These are phyloP conservation scores for Pythium insidiosum DNA, from an alignment of 352 stramenopile genomes.

Conservation along the genomic window DNA sequence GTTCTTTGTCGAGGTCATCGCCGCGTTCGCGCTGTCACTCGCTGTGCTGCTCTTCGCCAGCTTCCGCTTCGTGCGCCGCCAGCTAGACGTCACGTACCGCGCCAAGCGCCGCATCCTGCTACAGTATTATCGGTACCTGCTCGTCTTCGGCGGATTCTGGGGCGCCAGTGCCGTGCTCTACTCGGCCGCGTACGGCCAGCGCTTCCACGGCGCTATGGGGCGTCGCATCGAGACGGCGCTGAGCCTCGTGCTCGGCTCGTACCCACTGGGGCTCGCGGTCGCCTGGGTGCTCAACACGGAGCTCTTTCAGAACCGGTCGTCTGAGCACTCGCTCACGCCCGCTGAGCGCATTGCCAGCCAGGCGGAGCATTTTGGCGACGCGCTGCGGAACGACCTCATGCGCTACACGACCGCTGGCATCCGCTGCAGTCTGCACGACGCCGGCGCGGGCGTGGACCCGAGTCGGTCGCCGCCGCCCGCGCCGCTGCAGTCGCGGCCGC, in stretches of 20 bases:
- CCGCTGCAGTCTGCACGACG: slow-evolving; percentile 66
- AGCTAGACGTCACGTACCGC: slow-evolving; percentile 80
- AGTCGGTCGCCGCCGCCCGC: too few relatives aligned
- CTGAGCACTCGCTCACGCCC: slow-evolving; percentile 58
- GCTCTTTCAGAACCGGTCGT: slow-evolving; percentile 69
- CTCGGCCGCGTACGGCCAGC: slow-evolving; percentile 59
- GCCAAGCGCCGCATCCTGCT: slow-evolving; percentile 74
- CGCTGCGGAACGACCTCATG: slow-evolving; percentile 79
- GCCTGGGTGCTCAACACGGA: slow-evolving; percentile 83
- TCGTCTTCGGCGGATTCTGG: slow-evolving; percentile 73
- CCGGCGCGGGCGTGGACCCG: slow-evolving; percentile 27
- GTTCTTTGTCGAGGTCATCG: slow-evolving; percentile 44
- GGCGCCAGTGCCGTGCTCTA: slow-evolving; percentile 56
- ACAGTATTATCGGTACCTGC: slow-evolving; percentile 81
- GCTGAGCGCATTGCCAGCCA: slow-evolving; percentile 32
- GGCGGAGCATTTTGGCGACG: slow-evolving; percentile 76
- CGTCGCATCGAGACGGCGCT: slow-evolving; percentile 53
- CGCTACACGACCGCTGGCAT: slow-evolving; percentile 81
- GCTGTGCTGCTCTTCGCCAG: slow-evolving; percentile 73
- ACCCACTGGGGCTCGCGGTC: slow-evolving; percentile 59
- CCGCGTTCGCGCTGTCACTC: slow-evolving; percentile 51
- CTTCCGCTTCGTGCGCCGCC: slow-evolving; percentile 76
- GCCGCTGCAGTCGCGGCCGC: slow-evolving; percentile 5
- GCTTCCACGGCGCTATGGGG: slow-evolving; percentile 49
- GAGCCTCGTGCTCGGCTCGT: slow-evolving; percentile 59